A percentile compares a stretch with the other conserved stretches of the same genome.
Conservation (phyloP, 345 rosid genomes). For the Geranium rotundifolium region DNA sequence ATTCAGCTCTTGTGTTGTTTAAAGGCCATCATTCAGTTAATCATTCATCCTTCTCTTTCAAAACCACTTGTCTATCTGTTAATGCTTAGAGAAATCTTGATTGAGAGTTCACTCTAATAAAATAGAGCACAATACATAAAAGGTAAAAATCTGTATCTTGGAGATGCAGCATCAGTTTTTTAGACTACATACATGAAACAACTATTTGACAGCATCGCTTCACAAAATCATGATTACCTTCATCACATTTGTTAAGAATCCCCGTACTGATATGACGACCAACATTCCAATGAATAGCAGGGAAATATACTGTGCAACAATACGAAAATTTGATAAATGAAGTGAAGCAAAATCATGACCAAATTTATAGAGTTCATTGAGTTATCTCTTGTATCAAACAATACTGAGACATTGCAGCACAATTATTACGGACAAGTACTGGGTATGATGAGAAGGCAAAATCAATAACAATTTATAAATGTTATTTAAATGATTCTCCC, state of each 20-base stretch:
- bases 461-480: no score
- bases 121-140: neutral
- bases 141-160: no score
- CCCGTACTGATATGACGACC: slow-evolving; percentile 84
- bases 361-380: no score
- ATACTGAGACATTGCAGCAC: no score
- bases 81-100: neutral
- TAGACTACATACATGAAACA: neutral
- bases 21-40: neutral
- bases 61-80: neutral
- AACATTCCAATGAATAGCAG: slow-evolving; percentile 83
- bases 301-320: slow-evolving; percentile 69
- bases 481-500: no score
- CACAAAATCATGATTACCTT: slow-evolving; percentile 38
- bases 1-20: neutral
- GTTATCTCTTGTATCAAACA: no score
- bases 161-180: neutral
- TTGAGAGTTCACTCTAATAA: neutral
- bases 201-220: neutral
- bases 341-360: no score
- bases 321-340: slow-evolving; percentile 7
- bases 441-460: no score
- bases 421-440: no score
- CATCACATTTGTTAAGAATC: slow-evolving; percentile 84
- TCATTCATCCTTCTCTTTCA: neutral